Base-by-base conservation (phyloP, 192 early-diverging fungal species). In the Backusella psychrophila region DNA sequence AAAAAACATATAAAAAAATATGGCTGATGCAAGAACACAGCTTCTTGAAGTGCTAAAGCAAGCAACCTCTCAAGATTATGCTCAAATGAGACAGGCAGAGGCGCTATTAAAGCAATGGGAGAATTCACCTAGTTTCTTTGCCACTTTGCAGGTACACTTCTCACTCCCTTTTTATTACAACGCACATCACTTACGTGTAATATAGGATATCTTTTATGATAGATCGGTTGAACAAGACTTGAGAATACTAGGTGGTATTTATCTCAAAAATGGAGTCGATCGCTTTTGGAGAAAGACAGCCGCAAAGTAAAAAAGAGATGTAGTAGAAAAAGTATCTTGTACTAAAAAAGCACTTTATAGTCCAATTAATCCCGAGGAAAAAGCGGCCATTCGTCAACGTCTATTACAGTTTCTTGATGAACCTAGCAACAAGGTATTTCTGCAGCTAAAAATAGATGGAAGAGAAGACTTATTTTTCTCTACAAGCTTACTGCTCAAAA, bases 211-310 rank as follows among this genome's bases (percentile, higher is more conserved):
- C 53, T 93, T 92, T 38, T 89, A 88, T 14, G 92, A 96, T 73
- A 78, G 75, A n/a, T 80, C 86, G 12, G 63, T 95, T 26, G 88
- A 92, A 17, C 82, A 82, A 66, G 86, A 89, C 66, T 79, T 93
- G 21, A 87, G 96, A 44, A 92, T 88, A 75, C 85, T 96, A 59
- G 91, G 94, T 14, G 88, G 90, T 42, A 91, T 97, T 66, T 91
- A 86, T 69, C 81, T 98, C 63, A 98, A 98, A 83, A 98, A 97
- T 82, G 94, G 94, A 5, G 89, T 98, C 38, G 94, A 97, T 78
- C 90, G 90, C 72, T 96, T 93, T 80, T 98, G 96, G 96, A 88
- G 93, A 69, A 93, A 89, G 75, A 87, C 91, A 14, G 90, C 90
- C 3, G 84, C 82, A 82, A 87, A 90, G 91, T 91, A 84, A 56